Evolutionary conservation across 768 basidiomycete species (phyloP).

Genomic region (Pulveroboletus sp.): DNA sequence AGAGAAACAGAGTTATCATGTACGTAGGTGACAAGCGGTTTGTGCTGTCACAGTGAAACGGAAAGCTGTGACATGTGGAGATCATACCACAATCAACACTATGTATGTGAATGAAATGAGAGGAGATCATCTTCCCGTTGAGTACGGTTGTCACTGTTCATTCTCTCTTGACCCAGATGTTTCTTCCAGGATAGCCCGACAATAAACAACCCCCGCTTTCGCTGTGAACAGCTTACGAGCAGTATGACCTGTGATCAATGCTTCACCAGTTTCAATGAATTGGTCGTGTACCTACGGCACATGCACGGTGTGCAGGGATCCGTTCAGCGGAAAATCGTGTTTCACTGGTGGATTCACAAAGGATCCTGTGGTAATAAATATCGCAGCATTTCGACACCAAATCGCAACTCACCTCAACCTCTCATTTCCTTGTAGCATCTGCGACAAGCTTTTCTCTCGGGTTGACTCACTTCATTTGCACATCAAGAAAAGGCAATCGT

Average conservation of each 20-base stretch:
- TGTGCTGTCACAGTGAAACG: no score
- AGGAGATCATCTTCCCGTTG: no score
- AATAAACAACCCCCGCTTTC: neutral
- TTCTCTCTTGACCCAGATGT: neutral
- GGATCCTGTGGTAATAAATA: neutral
- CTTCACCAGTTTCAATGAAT: neutral
- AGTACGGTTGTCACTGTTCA: neutral
- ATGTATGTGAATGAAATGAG: neutral
- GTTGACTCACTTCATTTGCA: neutral
- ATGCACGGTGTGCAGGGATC: neutral
- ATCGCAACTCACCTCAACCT: neutral
- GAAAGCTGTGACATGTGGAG: no score
- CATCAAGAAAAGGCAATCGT: neutral
- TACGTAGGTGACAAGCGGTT: no score
- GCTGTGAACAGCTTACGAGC: neutral
- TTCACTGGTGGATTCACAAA: neutral
- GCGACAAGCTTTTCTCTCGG: neutral
- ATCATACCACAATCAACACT: no score
- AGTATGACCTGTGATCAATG: neutral
- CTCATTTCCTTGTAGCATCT: neutral
- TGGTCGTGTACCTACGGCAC: neutral
- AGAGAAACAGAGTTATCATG: no score
- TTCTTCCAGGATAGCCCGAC: no score
- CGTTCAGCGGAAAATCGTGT: neutral
- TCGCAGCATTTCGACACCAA: slow-evolving; percentile 1